A percentile compares a stretch with the other conserved stretches of the same genome.
Conservation (phyloP, 2,329 filamentous ascomycete genomes). For the Aureobasidium sp. region DNA sequence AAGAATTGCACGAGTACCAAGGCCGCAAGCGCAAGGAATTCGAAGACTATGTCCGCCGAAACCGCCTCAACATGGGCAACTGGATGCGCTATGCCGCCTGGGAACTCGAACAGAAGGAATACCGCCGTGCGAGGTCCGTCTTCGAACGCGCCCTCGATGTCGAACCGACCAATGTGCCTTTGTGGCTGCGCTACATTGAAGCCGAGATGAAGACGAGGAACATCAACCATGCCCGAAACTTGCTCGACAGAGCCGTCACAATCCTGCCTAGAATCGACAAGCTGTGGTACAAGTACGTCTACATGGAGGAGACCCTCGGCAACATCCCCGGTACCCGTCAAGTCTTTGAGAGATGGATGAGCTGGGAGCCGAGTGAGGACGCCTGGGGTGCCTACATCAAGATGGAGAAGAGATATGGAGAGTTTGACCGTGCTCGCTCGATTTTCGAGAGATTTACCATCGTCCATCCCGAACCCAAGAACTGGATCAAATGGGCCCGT, state of each 20-base stretch:
- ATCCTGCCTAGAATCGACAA: constrained; percentile 88
- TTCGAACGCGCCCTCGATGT: constrained; percentile 94
- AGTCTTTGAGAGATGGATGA: constrained; percentile 97
- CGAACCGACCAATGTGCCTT: constrained; percentile 73
- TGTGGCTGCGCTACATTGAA: constrained; percentile 94
- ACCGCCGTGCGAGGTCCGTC: constrained; percentile 79
- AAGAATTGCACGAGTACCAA: constrained; percentile 97
- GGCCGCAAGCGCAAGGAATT: constrained; percentile 94
- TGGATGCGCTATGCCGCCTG: constrained; percentile 97
- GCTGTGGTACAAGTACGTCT: constrained; percentile 98
- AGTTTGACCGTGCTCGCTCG: constrained; percentile 80
- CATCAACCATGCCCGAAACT: constrained; percentile 92
- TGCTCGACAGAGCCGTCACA: constrained; percentile 90
- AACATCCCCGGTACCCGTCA: constrained; percentile 88
- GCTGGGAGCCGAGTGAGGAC: constrained; percentile 93
- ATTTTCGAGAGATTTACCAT: constrained; percentile 88
- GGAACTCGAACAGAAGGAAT: constrained; percentile 98
- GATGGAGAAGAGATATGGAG: constrained; percentile 88
- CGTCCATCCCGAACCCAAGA: constrained; percentile 87
- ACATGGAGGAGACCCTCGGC: constrained; percentile 96
- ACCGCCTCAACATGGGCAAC: constrained; percentile 94
- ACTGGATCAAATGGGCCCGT: constrained; percentile 98
- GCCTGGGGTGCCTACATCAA: constrained; percentile 97
- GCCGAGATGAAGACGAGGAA: constrained; percentile 92
- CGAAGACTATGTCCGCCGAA: constrained; percentile 94